Percentiles rank a stretch among this genome's conserved stretches.
These are phyloP conservation scores for Malus hybrid DNA, from an alignment of 331 rosid genomes.

Conservation along the genomic window DNA sequence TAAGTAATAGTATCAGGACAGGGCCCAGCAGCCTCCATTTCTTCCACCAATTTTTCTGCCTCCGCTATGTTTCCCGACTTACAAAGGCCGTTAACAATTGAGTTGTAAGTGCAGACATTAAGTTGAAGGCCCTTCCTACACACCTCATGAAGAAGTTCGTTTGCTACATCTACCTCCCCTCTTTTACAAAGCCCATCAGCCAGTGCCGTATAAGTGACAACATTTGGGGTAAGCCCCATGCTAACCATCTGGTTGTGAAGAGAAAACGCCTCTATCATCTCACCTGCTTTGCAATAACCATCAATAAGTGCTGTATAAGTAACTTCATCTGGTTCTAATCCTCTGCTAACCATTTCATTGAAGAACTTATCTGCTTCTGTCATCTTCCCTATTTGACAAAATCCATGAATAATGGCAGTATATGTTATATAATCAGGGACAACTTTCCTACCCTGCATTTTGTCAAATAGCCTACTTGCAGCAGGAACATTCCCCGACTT, in stretches of 20 bases:
- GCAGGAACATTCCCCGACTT: slow-evolving; percentile 49
- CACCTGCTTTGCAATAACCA: slow-evolving; percentile 83
- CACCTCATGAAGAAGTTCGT: slow-evolving; percentile 85
- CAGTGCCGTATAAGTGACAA: slow-evolving; percentile 73
- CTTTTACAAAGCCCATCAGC: slow-evolving; percentile 80
- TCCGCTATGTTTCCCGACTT: slow-evolving; percentile 64
- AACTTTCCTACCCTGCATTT: slow-evolving; percentile 53
- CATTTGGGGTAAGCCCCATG: slow-evolving; percentile 57
- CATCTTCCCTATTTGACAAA: slow-evolving; percentile 62
- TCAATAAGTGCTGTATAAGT: slow-evolving; percentile 67
- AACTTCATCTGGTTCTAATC: slow-evolving; percentile 77
- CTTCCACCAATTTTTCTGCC: slow-evolving; percentile 57
- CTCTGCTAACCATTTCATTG: slow-evolving; percentile 48
- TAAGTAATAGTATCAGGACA: slow-evolving; percentile 72
- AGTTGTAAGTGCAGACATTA: slow-evolving; percentile 69
- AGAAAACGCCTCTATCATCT: slow-evolving; percentile 66
- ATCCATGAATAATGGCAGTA: slow-evolving; percentile 65
- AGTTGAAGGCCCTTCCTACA: slow-evolving; percentile 68
- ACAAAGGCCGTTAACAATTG: slow-evolving; percentile 75
- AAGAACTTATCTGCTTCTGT: slow-evolving; percentile 51
- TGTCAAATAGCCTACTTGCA: slow-evolving; percentile 53
- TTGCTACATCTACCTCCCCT: slow-evolving; percentile 76
- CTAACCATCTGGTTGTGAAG: slow-evolving; percentile 77
- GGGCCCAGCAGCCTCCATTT: slow-evolving; percentile 67
- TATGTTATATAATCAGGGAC: slow-evolving; percentile 61